Conservation (phyloP, 2,329 filamentous ascomycete genomes). For the Neopestalotiopsis sp. region DNA sequence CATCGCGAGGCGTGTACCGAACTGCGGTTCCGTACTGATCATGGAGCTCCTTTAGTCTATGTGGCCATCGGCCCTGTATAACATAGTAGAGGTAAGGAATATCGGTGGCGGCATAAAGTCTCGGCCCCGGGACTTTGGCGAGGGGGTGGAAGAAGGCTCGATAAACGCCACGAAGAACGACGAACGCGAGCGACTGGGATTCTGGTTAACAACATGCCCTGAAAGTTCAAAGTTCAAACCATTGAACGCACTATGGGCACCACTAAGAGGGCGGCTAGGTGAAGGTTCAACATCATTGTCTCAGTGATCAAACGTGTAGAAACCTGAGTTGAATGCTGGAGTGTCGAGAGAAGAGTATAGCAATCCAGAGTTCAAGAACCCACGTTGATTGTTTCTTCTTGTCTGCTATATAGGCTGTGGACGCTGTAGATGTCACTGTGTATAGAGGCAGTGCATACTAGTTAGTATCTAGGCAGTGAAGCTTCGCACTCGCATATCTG, state of each 20-base stretch:
- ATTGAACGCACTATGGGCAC: not conserved
- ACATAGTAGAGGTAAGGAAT: not conserved
- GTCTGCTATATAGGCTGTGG: too few species aligned
- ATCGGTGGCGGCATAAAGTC: not conserved
- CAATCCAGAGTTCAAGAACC: too few species aligned
- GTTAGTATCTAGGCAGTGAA: too few species aligned
- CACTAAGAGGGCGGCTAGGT: not conserved
- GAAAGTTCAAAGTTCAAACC: not conserved
- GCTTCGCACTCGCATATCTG: too few species aligned
- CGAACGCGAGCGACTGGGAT: not conserved
- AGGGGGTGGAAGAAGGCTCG: not conserved
- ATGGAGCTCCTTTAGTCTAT: not conserved
- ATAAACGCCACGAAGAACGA: not conserved
- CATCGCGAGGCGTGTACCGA: not conserved
- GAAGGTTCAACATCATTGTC: not conserved
- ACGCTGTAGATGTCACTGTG: too few species aligned
- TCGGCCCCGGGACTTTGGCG: not conserved
- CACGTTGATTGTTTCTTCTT: too few species aligned
- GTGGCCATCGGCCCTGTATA: not conserved
- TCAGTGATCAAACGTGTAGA: not conserved
- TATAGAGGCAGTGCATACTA: too few species aligned
- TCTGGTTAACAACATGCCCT: not conserved
- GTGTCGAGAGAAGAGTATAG: too few species aligned
- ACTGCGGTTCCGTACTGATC: constrained; percentile 3
- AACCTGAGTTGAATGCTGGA: not conserved